phyloP scores from a whole-genome alignment of 108 stramenopile genomes.

The Nitzschia putrida region DNA sequence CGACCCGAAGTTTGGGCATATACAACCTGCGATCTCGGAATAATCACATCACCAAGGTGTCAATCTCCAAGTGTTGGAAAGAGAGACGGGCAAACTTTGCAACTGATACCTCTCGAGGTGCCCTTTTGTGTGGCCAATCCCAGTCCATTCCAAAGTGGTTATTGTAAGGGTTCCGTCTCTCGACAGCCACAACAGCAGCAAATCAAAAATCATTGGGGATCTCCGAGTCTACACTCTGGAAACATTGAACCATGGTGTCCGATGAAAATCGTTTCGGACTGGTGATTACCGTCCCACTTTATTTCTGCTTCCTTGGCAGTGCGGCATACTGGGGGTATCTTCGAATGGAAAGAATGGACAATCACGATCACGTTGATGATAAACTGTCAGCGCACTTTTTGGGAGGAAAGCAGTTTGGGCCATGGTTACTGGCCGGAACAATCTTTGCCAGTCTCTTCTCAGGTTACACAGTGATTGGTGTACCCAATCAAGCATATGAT shows the following conservation, averaged over 20 bases:
- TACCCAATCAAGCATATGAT: slow-evolving; percentile 31
- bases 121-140: too few relatives aligned
- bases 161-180: too few relatives aligned
- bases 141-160: too few relatives aligned
- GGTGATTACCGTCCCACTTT: background rate
- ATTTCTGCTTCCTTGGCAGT: background rate
- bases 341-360: background rate
- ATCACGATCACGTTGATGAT: background rate
- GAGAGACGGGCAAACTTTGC: too few relatives aligned
- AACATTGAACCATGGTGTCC: background rate
- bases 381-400: slow-evolving; percentile 30
- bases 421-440: slow-evolving; percentile 30
- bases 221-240: too few relatives aligned
- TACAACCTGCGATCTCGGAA: too few relatives aligned
- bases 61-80: too few relatives aligned
- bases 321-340: background rate
- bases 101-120: too few relatives aligned
- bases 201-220: too few relatives aligned
- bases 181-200: too few relatives aligned
- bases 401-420: slow-evolving; percentile 29
- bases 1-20: too few relatives aligned
- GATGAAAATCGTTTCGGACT: background rate
- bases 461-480: slow-evolving; percentile 43
- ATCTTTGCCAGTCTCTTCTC: slow-evolving; percentile 37
- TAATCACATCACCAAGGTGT: too few relatives aligned